Base-by-base conservation (phyloP, 2,329 filamentous ascomycete species). In the Fusarium cicatricum region DNA sequence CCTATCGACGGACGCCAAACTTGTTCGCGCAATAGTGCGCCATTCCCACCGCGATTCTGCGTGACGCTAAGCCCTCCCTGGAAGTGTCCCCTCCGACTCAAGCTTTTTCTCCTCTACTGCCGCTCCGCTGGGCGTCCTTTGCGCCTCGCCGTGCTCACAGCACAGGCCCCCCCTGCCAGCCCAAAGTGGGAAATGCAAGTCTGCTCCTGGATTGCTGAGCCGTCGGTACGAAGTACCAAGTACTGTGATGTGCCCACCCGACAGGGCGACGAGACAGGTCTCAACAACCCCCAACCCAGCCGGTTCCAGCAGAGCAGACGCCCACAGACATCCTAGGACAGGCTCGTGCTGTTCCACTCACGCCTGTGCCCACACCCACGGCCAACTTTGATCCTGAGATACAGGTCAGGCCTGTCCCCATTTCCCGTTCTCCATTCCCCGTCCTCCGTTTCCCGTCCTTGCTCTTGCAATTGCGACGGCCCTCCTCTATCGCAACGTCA, bases 341-440 rank as follows among this genome's bases (percentile, higher is more conserved):
- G 55, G 60, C 60, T 60, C 60, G 36, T 51, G 62, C 50, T 55
- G 60, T 66, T 65, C 65, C 58, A 66, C 60, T 43, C 64, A 62
- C 58, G 55, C 63, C 57, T 63, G 62, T 65, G 52, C 45, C 65
- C 46, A 32, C 60, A 61, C 56, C 42, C 62, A 41, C 58, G 65
- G 61, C 66, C 63, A 62, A 60, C 62, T 59, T 64, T 58, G 66
- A 66, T 60, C 47, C 63, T 57, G 63, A 69, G 65, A 69, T 69
- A 69, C 66, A 69, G 66, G 63, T 68, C 46, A 58, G 58, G 57
- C 56, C 55, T 55, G 60, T 62, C 63, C 66, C 66, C 62, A 49
- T 67, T 60, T 56, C 60, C 54, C 56, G 55, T 66, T 64, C 66
- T 50, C 51, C 60, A 63, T 64, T 56, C 46, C 52, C 45, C 29